Base-by-base conservation (phyloP, 2,329 filamentous ascomycete genomes). In the Fonsecaea pugnacius region DNA sequence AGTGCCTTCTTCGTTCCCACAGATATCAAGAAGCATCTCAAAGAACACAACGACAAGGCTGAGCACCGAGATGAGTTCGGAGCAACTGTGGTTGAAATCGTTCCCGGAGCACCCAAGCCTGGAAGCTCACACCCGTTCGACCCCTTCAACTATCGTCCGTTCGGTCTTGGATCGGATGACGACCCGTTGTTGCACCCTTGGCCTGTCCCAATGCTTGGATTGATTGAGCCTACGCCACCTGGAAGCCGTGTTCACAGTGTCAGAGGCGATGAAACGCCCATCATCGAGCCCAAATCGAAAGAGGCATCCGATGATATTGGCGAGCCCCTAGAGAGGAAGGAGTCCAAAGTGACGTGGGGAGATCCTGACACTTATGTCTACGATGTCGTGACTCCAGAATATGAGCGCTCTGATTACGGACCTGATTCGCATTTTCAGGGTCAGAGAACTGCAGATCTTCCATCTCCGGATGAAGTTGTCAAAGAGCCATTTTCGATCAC, bases 301-400 rank as follows among this genome's bases (percentile, higher is more conserved):
- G 60, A 64, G 30, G 18, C 46, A 40, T 10, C 32, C n/a, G 79
- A 78, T 10, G 81, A 84, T 58, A 72, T 79, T 38, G 72, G 81
- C 10, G 75, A 79, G 62, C 76, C 75, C 1, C 72, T 77, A n/a
- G 78, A 80, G 58, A 74, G 78, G 27, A 78, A 80, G 35, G 77
- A 78, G 6, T 79, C 84, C 6, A 88, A 88, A 69, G 87, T 89
- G 4, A 87, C 82, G 12, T 89, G 86, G 87, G 87, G 86, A 10
- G 79, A 87, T 65, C 87, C 88, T 67, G 81, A 87, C 71, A 88
- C 84, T 3, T 86, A 88, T 72, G 84, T 85, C 64, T 89, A 86
- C 66, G 84, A 88, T 55, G 80, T 85, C 10, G 84, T 86, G 64
- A 88, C 83, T 58, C 84, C 87, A 6, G 84, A 85, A 51, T 75